Base-by-base conservation (phyloP, 352 stramenopile species). In the Peronospora destructor region DNA sequence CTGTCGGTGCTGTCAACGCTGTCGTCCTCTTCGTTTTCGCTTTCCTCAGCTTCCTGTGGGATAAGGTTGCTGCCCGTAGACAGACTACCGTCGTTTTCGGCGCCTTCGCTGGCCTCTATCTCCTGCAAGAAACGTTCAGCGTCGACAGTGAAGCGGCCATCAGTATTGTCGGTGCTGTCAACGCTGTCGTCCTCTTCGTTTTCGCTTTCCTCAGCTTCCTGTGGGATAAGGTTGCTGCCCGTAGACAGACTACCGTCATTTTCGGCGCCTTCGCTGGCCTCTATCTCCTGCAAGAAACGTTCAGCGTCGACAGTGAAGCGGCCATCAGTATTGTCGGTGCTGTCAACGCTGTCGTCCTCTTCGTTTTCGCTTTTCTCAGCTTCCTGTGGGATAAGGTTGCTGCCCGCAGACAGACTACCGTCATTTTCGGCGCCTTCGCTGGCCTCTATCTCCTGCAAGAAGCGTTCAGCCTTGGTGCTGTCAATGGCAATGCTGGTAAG, bases 301-400 rank as follows among this genome's bases (percentile, higher is more conserved):
- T 53, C 35, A 12, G 16, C 46, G n/a, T 56, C 53, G 0, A 43
- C 14, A n/a, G 56, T 33, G 40, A 61, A 61, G 11, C 53, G 45
- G n/a, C n/a, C n/a, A 0, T 54, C 38, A 7, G 36, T 25, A n/a
- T n/a, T n/a, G 1, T 45, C 45, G 5, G n/a, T 32, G 12, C 44
- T 53, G 0, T 53, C 51, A 13, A 36, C 47, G 14, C 13, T 16
- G 12, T 51, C 41, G 3, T 32, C 7, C 11, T 42, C 29, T 8
- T 10, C n/a, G 13, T 41, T 38, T 12, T 30, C 43, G 37, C 51
- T 53, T 6, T 28, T 32, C 13, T 36, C 40, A 17, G 32, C 25
- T 11, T 37, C 35, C 14, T 19, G n/a, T 9, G 44, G 34, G 14
- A 45, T 38, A 14, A 35, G 34, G 0, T 45, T 28, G n/a, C 23